phyloP scores from a whole-genome alignment of 305 asterid species.

The Nicotiana rustica region DNA sequence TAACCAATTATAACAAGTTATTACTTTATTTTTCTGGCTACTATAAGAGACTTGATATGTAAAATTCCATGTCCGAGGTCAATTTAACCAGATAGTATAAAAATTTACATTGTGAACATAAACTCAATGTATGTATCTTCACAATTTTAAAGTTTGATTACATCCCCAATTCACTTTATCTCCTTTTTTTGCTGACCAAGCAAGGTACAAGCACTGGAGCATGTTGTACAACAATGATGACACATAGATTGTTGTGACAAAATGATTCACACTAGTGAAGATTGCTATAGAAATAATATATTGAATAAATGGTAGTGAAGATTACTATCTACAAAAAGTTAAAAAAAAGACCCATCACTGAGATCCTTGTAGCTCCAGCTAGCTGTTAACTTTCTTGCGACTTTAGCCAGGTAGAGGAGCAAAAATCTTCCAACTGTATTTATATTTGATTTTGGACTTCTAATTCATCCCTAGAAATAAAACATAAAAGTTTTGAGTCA shows the following conservation, averaged over 20 bases:
- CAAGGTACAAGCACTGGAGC: not conserved
- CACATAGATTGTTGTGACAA: conserved; percentile 11
- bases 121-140: not conserved
- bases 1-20: too few relatives aligned
- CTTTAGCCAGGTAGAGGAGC: not conserved
- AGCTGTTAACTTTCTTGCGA: not conserved
- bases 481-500: not conserved
- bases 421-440: not conserved
- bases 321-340: conserved; percentile 19
- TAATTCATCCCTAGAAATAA: conserved; percentile 20
- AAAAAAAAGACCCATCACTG: not conserved
- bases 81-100: too few relatives aligned
- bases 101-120: too few relatives aligned
- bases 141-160: not conserved
- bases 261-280: conserved; percentile 3
- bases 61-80: too few relatives aligned
- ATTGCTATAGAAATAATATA: not conserved
- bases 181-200: not conserved
- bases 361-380: not conserved
- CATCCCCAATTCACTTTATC: not conserved
- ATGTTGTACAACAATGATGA: not conserved
- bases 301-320: not conserved
- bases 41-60: too few relatives aligned
- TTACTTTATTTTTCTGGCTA: too few relatives aligned
- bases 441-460: conserved; percentile 20